A percentile compares a stretch with the other conserved stretches of the same genome.
These are phyloP conservation scores for Physaria fendleri DNA, from an alignment of 345 rosid species.

Conservation along the genomic window DNA sequence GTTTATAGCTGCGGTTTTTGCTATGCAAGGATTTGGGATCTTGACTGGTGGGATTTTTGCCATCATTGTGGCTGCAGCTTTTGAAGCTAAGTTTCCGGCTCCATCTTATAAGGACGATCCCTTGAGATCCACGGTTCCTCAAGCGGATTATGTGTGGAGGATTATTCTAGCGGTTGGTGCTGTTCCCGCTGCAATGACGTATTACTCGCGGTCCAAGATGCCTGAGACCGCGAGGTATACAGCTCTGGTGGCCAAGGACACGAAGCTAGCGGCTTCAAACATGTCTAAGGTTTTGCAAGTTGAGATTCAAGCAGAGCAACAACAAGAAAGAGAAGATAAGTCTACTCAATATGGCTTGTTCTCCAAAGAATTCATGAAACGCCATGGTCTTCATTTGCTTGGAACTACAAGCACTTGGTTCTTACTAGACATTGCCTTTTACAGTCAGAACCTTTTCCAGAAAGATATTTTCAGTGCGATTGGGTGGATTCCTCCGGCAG, in stretches of 20 bases:
- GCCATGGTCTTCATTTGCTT: constrained; percentile 79
- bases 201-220: constrained; percentile 82
- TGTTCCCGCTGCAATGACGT: constrained; percentile 69
- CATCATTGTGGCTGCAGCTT: constrained; percentile 44
- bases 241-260: constrained; percentile 74
- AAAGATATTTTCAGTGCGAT: constrained; percentile 81
- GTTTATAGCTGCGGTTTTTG: constrained; percentile 84
- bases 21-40: constrained; percentile 91
- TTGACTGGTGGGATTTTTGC: constrained; percentile 69
- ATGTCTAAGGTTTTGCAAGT: constrained; percentile 80
- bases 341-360: constrained; percentile 53
- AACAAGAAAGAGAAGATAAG: constrained; percentile 27
- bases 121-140: constrained; percentile 47
- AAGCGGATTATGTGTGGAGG: constrained; percentile 81
- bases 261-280: constrained; percentile 62
- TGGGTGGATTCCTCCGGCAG: constrained; percentile 77
- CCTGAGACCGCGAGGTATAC: constrained; percentile 92
- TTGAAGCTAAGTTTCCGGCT: constrained; percentile 41
- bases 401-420: constrained; percentile 86
- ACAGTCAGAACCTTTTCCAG: constrained; percentile 80
- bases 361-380: constrained; percentile 42
- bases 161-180: constrained; percentile 79
- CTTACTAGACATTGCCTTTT: constrained; percentile 77
- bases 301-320: constrained; percentile 52
- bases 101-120: constrained; percentile 46